phyloP scores from a whole-genome alignment of 805 yeast genomes.

The Ogataea sp. region DNA sequence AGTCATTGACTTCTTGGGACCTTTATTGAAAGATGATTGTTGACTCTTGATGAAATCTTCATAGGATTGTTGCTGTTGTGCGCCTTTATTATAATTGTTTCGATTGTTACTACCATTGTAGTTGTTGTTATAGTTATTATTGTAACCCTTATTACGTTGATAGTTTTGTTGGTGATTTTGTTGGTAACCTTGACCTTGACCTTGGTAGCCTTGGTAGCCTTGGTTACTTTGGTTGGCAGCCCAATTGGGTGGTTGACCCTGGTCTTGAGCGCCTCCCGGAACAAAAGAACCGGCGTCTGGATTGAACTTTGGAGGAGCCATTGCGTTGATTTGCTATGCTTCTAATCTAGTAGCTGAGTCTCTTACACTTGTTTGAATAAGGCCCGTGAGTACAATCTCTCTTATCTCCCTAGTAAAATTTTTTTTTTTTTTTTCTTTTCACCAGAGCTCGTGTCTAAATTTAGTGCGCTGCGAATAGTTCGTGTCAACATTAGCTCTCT shows the following conservation, averaged over 20 bases:
- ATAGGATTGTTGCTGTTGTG: constrained; percentile 8
- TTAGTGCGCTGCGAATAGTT: too few relatives aligned
- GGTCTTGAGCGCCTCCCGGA: constrained; percentile 17
- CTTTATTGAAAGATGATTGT: constrained; percentile 16
- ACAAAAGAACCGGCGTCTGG: constrained; percentile 23
- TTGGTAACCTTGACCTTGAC: constrained; percentile 14
- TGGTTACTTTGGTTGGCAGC: constrained; percentile 17
- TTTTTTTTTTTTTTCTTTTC: too few relatives aligned
- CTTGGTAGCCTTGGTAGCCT: constrained; percentile 24
- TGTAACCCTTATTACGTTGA: constrained; percentile 5
- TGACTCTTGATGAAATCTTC: constrained; percentile 46
- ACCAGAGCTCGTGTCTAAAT: too few relatives aligned
- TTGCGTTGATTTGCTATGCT: neutral
- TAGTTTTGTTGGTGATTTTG: constrained; percentile 5
- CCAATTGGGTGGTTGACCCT: constrained; percentile 4
- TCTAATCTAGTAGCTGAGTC: too few relatives aligned
- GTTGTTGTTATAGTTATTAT: constrained; percentile 1
- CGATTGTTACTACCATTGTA: constrained; percentile 3
- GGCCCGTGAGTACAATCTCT: too few relatives aligned
- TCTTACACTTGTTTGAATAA: too few relatives aligned
- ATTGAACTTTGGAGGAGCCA: constrained; percentile 35
- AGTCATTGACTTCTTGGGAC: constrained; percentile 7
- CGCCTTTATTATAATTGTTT: constrained; percentile 9
- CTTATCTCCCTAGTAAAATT: too few relatives aligned
- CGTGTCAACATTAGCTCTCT: too few relatives aligned